Conservation (phyloP, 768 basidiomycete species). For the Hortiboletus flavorubellus region DNA sequence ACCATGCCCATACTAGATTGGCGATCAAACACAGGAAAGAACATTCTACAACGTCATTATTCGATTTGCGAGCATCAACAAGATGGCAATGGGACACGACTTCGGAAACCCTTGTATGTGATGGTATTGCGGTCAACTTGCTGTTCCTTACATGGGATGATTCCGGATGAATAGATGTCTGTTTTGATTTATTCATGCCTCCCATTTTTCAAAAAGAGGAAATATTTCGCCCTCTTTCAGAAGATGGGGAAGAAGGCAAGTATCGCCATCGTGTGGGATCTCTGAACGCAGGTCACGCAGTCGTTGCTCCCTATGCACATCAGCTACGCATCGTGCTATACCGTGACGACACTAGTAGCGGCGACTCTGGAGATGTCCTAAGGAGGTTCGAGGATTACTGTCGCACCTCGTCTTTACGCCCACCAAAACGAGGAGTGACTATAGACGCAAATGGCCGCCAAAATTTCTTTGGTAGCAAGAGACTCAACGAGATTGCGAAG, state of each 20-base stretch:
- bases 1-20: slow-evolving; percentile 41
- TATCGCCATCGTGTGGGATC: slow-evolving; percentile 57
- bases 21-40: slow-evolving; percentile 50
- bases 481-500: slow-evolving; percentile 43
- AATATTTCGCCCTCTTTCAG: slow-evolving; percentile 52
- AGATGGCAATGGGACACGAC: slow-evolving; percentile 60
- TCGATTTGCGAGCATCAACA: slow-evolving; percentile 54
- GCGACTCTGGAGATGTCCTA: slow-evolving; percentile 31
- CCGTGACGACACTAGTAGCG: slow-evolving; percentile 37
- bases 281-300: slow-evolving; percentile 54
- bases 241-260: slow-evolving; percentile 22
- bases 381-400: slow-evolving; percentile 54
- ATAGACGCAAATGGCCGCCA: slow-evolving; percentile 49
- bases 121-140: not conserved
- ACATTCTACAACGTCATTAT: slow-evolving; percentile 51
- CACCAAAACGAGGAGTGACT: slow-evolving; percentile 31
- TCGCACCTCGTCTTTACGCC: slow-evolving; percentile 42
- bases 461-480: slow-evolving; percentile 49
- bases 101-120: slow-evolving; percentile 58
- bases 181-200: slow-evolving; percentile 66
- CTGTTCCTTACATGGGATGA: slow-evolving; percentile 10
- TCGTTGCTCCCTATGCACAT: slow-evolving; percentile 66
- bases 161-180: slow-evolving; percentile 44
- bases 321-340: slow-evolving; percentile 64
- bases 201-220: slow-evolving; percentile 59